A percentile compares a stretch with the other conserved stretches of the same genome.
Evolutionary conservation across 106 monocot species (phyloP).

Genomic region (Platanthera guangdongensis): DNA sequence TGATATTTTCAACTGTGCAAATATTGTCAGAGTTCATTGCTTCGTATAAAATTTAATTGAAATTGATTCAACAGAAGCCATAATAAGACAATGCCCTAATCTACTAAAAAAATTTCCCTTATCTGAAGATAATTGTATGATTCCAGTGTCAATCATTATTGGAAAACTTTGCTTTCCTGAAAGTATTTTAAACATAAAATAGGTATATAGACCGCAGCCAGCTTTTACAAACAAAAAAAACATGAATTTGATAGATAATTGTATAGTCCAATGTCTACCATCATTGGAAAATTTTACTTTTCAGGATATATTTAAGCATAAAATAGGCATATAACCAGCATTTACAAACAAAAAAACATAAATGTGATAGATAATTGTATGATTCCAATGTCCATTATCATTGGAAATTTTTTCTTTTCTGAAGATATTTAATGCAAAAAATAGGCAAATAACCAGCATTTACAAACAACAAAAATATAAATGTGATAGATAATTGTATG

Average conservation of each 20-base stretch:
- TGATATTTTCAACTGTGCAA: not conserved
- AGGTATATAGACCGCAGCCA: too few species aligned
- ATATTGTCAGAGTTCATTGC: not conserved
- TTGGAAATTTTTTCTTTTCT: not conserved
- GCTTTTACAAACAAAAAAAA: too few species aligned
- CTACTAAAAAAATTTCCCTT: not conserved
- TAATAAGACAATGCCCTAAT: not conserved
- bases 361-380: too few species aligned
- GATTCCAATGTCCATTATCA: not conserved
- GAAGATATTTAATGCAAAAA: not conserved
- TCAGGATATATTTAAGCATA: too few species aligned
- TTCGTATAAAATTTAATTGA: not conserved
- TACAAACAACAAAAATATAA: not conserved
- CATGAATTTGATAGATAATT: too few species aligned
- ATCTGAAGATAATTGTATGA: not conserved
- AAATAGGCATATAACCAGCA: too few species aligned
- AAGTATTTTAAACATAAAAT: not conserved
- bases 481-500: too few species aligned
- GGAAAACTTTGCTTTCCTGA: too few species aligned
- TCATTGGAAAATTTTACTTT: too few species aligned
- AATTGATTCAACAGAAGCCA: not conserved
- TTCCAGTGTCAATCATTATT: not conserved
- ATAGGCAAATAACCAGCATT: not conserved
- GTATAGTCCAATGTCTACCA: too few species aligned
- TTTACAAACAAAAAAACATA: too few species aligned